Conservation (phyloP, 2,329 filamentous ascomycete genomes). For the Didymella lethalis region DNA sequence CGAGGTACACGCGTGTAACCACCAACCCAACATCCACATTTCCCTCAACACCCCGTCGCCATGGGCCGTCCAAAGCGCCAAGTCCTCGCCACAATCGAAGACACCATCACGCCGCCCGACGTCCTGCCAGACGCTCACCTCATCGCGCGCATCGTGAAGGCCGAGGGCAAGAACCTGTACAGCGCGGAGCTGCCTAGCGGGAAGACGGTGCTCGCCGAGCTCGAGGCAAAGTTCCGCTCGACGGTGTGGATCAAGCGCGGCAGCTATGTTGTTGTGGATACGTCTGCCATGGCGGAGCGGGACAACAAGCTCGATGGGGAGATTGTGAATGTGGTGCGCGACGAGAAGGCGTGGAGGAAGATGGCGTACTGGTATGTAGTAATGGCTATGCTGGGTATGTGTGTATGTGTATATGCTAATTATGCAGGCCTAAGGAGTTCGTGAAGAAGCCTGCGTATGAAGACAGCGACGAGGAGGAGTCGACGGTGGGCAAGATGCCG, state of each 20-base stretch:
- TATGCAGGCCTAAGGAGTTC: slow-evolving; percentile 76
- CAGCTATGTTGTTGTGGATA: slow-evolving; percentile 85
- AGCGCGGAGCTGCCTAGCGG: slow-evolving; percentile 73
- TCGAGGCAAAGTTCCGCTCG: slow-evolving; percentile 84
- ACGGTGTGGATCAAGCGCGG: slow-evolving; percentile 93
- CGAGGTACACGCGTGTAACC: slow-evolving; percentile 4
- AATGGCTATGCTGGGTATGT: slow-evolving; percentile 11
- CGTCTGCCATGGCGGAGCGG: slow-evolving; percentile 67
- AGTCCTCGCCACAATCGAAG: slow-evolving; percentile 78
- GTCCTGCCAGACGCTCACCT: slow-evolving; percentile 61
- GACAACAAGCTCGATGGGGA: slow-evolving; percentile 84
- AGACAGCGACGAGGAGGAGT: slow-evolving; percentile 78
- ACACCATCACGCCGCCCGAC: slow-evolving; percentile 68
- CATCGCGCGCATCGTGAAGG: slow-evolving; percentile 80
- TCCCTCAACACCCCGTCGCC: slow-evolving; percentile 2
- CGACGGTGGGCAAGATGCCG: slow-evolving; percentile 83
- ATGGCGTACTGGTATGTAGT: slow-evolving; percentile 74
- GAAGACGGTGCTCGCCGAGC: slow-evolving; percentile 75
- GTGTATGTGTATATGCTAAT: slow-evolving; percentile 21
- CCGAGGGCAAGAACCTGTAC: slow-evolving; percentile 90
- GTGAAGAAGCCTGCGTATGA: slow-evolving; percentile 67
- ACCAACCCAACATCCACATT: neutral
- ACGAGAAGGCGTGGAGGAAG: slow-evolving; percentile 93
- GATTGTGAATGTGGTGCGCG: slow-evolving; percentile 90
- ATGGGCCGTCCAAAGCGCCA: slow-evolving; percentile 82